Conservation (phyloP, 495 filamentous ascomycete species). For the Xylona heveae region DNA sequence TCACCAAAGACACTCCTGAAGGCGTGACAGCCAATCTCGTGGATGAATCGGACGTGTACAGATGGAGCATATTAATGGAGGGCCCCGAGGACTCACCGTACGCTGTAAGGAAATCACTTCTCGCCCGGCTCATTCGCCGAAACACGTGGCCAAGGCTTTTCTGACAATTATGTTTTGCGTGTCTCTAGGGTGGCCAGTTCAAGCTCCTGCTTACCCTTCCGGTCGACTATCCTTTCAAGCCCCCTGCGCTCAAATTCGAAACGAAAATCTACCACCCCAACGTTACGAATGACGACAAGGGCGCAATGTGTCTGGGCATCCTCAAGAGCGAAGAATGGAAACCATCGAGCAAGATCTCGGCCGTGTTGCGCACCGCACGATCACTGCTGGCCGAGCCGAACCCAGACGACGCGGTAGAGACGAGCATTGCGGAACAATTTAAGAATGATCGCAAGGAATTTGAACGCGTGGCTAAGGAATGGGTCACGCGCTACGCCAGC, state of each 20-base stretch:
- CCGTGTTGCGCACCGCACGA: constrained; percentile 62
- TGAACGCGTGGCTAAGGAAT: constrained; percentile 65
- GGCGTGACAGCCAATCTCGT: constrained; percentile 44
- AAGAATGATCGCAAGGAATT: constrained; percentile 51
- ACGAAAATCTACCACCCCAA: constrained; percentile 99
- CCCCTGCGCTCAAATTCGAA: constrained; percentile 64
- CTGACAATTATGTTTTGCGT: too few species aligned
- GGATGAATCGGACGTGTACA: constrained; percentile 55
- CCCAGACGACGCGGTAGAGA: constrained; percentile 87
- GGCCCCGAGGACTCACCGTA: constrained; percentile 56
- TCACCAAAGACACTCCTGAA: constrained; percentile 35
- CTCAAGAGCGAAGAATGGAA: constrained; percentile 89
- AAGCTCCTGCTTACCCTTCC: constrained; percentile 56
- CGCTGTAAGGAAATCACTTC: too few species aligned
- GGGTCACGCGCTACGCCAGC: constrained; percentile 59
- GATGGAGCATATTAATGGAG: constrained; percentile 62
- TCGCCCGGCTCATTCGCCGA: constrained; percentile 2
- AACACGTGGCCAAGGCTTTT: constrained; percentile 1
- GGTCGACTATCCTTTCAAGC: constrained; percentile 84
- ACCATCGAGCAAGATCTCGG: constrained; percentile 54
- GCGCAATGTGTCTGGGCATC: constrained; percentile 79
- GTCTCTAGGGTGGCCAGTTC: constrained; percentile 50
- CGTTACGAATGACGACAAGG: constrained; percentile 82
- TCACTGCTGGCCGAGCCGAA: constrained; percentile 68
- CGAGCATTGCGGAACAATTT: constrained; percentile 68